Conservation (phyloP, 2,329 filamentous ascomycete genomes). For the Knufia fluminis region DNA sequence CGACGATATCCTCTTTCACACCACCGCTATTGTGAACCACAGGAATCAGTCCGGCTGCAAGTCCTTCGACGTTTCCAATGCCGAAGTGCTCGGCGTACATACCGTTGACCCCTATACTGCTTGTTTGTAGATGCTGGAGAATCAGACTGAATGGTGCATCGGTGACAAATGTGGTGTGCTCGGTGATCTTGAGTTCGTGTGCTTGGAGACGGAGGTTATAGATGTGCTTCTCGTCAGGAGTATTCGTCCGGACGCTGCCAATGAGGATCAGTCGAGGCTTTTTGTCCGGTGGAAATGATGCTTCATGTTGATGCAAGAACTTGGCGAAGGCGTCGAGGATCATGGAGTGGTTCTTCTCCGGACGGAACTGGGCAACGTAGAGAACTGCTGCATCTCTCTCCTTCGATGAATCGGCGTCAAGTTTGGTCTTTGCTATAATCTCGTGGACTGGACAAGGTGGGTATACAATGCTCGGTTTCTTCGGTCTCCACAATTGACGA, state of each 20-base stretch:
- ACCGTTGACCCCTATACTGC: slow-evolving; percentile 82
- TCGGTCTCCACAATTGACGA: slow-evolving; percentile 58
- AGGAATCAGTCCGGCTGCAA: slow-evolving; percentile 83
- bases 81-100: slow-evolving; percentile 99
- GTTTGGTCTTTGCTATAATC: slow-evolving; percentile 63
- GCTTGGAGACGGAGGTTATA: slow-evolving; percentile 80
- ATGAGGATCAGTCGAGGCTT: slow-evolving; percentile 68
- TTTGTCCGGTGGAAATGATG: slow-evolving; percentile 38
- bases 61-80: slow-evolving; percentile 96
- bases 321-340: slow-evolving; percentile 76
- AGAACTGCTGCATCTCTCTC: slow-evolving; percentile 63
- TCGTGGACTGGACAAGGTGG: slow-evolving; percentile 87
- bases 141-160: slow-evolving; percentile 87
- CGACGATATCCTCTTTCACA: slow-evolving; percentile 86
- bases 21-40: slow-evolving; percentile 92
- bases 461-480: slow-evolving; percentile 56
- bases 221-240: slow-evolving; percentile 49
- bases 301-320: slow-evolving; percentile 50
- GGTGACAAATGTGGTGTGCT: slow-evolving; percentile 75
- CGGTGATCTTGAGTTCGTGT: slow-evolving; percentile 76
- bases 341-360: slow-evolving; percentile 90
- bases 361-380: slow-evolving; percentile 95
- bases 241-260: slow-evolving; percentile 74
- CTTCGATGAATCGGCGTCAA: slow-evolving; percentile 44
- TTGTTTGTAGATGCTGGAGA: slow-evolving; percentile 64